Evolutionary conservation across 257 asterid species (phyloP).

Genomic region (Nicotiana knightiana): DNA sequence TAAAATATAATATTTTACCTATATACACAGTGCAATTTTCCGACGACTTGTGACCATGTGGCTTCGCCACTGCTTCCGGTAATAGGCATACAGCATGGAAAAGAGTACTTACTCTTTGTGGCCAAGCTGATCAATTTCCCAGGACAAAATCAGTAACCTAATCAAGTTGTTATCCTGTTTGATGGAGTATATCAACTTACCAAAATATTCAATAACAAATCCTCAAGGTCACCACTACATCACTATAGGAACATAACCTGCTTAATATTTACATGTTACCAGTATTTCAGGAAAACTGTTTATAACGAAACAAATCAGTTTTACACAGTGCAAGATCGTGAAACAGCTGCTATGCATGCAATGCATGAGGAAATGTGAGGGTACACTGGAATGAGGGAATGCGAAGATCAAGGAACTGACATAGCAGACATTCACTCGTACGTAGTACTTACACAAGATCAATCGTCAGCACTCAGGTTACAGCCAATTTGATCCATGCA

Average conservation of each 20-base stretch:
- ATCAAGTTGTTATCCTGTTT: neutral
- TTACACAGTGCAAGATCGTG: neutral
- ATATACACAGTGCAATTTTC: too few species aligned
- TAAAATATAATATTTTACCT: too few species aligned
- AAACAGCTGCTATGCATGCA: neutral
- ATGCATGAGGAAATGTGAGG: neutral
- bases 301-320: neutral
- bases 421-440: neutral
- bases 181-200: neutral
- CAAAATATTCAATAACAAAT: neutral
- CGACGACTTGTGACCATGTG: too few species aligned
- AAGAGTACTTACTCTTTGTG: neutral
- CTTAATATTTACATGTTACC: neutral
- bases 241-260: neutral
- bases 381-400: neutral
- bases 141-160: neutral
- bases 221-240: neutral
- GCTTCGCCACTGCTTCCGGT: neutral
- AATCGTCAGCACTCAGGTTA: neutral
- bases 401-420: neutral
- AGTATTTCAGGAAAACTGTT: neutral
- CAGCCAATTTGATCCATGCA: neutral
- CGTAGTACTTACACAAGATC: neutral
- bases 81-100: neutral
- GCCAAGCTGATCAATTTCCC: neutral